These are phyloP conservation scores for Colletotrichum graminicola DNA, from an alignment of 2,329 filamentous ascomycete genomes.

Conservation along the genomic window DNA sequence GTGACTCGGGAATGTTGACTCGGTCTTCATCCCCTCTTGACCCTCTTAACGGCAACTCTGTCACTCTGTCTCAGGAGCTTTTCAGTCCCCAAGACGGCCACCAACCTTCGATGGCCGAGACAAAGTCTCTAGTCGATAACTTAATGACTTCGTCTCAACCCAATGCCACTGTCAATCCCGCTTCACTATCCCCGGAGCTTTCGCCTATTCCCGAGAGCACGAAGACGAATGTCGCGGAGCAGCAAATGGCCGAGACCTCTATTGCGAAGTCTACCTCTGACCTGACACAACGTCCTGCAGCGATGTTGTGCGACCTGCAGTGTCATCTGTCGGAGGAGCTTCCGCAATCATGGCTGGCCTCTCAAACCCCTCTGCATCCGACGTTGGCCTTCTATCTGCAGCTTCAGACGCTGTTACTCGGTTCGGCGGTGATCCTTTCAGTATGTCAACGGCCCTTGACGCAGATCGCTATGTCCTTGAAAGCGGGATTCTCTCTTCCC, in stretches of 20 bases:
- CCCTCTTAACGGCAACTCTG: constrained; percentile 58
- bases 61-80: constrained; percentile 70
- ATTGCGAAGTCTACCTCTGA: constrained; percentile 68
- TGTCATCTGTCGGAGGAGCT: constrained; percentile 93
- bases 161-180: constrained; percentile 69
- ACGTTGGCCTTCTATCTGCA: constrained; percentile 62
- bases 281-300: constrained; percentile 99
- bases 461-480: constrained; percentile 83
- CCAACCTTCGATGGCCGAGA: constrained; percentile 47
- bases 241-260: constrained; percentile 46
- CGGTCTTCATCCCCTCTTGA: constrained; percentile 58
- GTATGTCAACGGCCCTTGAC: constrained; percentile 75
- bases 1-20: constrained; percentile 56
- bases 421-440: constrained; percentile 78
- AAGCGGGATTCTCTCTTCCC: constrained; percentile 80
- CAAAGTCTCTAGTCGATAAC: constrained; percentile 57
- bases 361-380: constrained; percentile 56
- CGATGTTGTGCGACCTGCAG: constrained; percentile 99
- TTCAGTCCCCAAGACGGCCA: constrained; percentile 63
- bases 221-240: constrained; percentile 48
- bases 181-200: constrained; percentile 70
- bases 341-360: constrained; percentile 60
- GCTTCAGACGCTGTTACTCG: constrained; percentile 72
- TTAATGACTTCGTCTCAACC: constrained; percentile 56
- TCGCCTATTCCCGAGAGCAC: constrained; percentile 62